Conservation (phyloP, 495 filamentous ascomycete genomes). For the Tuber indicum region DNA sequence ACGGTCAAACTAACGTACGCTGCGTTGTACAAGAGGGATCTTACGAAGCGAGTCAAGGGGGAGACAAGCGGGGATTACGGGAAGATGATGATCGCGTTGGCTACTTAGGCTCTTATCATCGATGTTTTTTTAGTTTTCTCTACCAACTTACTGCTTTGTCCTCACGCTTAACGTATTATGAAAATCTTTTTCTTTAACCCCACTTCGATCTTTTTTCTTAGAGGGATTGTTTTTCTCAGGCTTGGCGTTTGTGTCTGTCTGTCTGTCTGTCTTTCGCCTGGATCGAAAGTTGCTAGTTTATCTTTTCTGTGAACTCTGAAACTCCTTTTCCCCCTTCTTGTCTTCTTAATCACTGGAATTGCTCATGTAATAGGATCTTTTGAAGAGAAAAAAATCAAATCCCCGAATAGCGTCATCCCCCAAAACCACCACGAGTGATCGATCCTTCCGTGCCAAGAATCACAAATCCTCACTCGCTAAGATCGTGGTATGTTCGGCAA, state of each 20-base stretch:
- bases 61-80: conserved; percentile 88
- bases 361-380: neutral
- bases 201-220: neutral
- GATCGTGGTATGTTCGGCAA: neutral
- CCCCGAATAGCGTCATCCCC: neutral
- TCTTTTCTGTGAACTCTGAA: neutral
- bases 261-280: neutral
- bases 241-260: neutral
- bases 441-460: neutral
- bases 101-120: conserved; percentile 10
- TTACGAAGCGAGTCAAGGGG: conserved; percentile 60
- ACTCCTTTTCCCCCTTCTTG: neutral
- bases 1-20: conserved; percentile 68
- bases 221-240: neutral
- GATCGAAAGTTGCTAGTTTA: neutral
- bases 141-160: neutral
- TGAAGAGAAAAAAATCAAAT: neutral
- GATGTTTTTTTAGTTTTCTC: neutral
- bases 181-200: neutral
- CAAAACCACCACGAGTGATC: neutral
- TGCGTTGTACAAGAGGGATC: conserved; percentile 55
- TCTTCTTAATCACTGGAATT: neutral
- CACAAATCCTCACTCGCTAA: neutral
- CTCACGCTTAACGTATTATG: neutral
- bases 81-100: conserved; percentile 55